These are phyloP conservation scores for Diaporthe aspalathi DNA, from an alignment of 2,329 filamentous ascomycete species.

Conservation along the genomic window DNA sequence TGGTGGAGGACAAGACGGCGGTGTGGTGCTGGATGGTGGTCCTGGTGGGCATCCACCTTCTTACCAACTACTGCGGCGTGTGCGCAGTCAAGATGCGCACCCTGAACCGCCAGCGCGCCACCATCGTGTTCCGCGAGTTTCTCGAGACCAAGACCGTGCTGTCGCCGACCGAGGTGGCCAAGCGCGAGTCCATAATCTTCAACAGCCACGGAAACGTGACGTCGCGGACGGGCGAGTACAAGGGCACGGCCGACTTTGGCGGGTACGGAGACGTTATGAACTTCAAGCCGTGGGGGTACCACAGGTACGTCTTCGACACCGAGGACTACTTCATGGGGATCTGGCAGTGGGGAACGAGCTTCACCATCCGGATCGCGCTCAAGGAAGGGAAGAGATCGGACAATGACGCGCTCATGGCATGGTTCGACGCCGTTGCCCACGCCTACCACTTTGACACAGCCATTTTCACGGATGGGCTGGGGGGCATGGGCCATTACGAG, in stretches of 20 bases:
- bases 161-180: constrained; percentile 73
- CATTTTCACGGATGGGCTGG: constrained; percentile 49
- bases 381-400: constrained; percentile 63
- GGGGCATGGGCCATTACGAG: constrained; percentile 49
- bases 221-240: constrained; percentile 51
- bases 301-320: constrained; percentile 50
- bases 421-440: constrained; percentile 57
- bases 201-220: constrained; percentile 59
- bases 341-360: constrained; percentile 55
- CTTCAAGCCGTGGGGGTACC: constrained; percentile 48
- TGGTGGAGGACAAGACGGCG: constrained; percentile 74
- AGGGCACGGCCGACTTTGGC: constrained; percentile 48
- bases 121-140: constrained; percentile 76
- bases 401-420: constrained; percentile 48
- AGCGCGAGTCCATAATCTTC: constrained; percentile 73
- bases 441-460: constrained; percentile 52
- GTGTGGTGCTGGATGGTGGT: constrained; percentile 80
- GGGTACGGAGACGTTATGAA: constrained; percentile 55
- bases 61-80: constrained; percentile 88
- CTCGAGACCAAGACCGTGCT: constrained; percentile 64
- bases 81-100: constrained; percentile 84
- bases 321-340: constrained; percentile 73
- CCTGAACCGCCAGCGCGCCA: constrained; percentile 87
- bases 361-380: constrained; percentile 66
- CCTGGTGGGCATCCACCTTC: constrained; percentile 81